Conservation (phyloP, 108 stramenopile genomes). For the Skeletonema menzelii region DNA sequence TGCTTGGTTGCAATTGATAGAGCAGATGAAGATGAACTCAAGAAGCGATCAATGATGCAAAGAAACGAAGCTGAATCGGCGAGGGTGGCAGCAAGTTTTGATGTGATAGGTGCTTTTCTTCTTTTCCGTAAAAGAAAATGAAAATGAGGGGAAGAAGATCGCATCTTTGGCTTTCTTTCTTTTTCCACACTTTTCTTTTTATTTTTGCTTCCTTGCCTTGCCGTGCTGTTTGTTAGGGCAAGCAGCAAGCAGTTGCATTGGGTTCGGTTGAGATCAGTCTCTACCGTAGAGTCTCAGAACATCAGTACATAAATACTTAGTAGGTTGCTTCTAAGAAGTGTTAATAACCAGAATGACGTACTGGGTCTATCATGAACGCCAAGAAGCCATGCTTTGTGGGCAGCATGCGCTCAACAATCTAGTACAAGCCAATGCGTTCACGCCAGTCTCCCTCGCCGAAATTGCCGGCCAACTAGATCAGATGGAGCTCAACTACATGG, state of each 20-base stretch:
- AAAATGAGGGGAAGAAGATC: no score
- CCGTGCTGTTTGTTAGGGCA: no score
- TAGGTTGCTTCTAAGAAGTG: no score
- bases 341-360: constrained; percentile 20
- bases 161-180: no score
- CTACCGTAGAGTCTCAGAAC: no score
- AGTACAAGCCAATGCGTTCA: constrained; percentile 68
- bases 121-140: no score
- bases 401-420: constrained; percentile 94
- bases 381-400: constrained; percentile 85
- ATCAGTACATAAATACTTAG: no score
- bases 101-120: background rate
- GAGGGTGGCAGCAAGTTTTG: background rate
- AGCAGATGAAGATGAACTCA: no score
- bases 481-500: constrained; percentile 83
- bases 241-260: no score
- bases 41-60: background rate
- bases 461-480: constrained; percentile 83
- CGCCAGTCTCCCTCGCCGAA: constrained; percentile 66
- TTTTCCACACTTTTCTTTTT: background rate
- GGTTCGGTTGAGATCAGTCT: no score
- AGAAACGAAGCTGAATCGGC: background rate
- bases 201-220: no score
- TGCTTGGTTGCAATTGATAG: no score
- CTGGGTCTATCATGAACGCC: constrained; percentile 92